A percentile compares a stretch with the other conserved stretches of the same genome.
These are phyloP conservation scores for Diutina sp. DNA, from an alignment of 1,139 yeast genomes.

Conservation along the genomic window DNA sequence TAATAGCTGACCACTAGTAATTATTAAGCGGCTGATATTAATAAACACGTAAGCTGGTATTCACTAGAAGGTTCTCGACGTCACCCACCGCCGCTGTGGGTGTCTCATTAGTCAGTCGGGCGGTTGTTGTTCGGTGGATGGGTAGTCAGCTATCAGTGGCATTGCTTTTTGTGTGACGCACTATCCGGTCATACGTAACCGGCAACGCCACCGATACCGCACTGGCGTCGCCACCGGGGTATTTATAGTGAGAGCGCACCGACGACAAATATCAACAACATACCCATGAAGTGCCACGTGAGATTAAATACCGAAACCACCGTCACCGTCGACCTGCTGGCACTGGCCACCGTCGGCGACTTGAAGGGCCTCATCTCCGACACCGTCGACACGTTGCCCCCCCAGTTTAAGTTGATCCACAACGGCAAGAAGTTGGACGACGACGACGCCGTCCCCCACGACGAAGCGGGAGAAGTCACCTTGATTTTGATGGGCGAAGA, in stretches of 20 bases:
- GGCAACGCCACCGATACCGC: not conserved
- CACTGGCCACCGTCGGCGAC: not conserved
- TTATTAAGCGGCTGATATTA: too few relatives aligned
- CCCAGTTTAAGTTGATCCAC: conserved; percentile 35
- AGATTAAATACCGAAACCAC: not conserved
- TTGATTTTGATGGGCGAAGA: conserved; percentile 34
- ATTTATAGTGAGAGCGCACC: not conserved
- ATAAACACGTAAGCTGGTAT: too few relatives aligned
- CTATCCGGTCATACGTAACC: not conserved
- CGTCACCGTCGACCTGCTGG: not conserved
- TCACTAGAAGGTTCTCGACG: too few relatives aligned
- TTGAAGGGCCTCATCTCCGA: not conserved
- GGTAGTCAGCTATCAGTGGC: not conserved
- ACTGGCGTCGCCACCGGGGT: not conserved
- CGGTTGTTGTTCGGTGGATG: not conserved
- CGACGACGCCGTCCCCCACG: conserved; percentile 11
- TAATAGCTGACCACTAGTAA: too few relatives aligned
- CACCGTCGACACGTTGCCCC: conserved; percentile 17
- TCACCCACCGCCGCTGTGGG: too few relatives aligned
- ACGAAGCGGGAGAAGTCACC: conserved; percentile 14
- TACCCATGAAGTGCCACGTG: not conserved
- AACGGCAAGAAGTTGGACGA: conserved; percentile 34
- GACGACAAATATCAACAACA: not conserved
- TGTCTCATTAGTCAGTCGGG: not conserved
- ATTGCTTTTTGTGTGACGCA: not conserved